Conservation (phyloP, 2,329 filamentous ascomycete species). For the Pyrenochaeta sp. region DNA sequence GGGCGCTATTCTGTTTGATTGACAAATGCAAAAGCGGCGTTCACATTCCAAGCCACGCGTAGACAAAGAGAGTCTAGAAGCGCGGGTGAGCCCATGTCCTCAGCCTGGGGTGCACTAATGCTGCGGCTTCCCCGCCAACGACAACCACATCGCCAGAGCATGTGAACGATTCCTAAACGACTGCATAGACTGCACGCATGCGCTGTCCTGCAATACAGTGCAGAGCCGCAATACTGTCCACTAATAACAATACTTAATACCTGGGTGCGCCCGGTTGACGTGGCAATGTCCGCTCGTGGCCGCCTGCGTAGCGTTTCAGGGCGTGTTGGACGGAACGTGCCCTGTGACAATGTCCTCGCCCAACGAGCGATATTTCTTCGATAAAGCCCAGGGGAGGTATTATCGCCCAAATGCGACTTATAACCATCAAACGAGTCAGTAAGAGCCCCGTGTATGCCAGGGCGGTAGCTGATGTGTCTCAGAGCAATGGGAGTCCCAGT, state of each 20-base stretch:
- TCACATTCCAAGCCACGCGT: neutral
- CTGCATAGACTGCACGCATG: neutral
- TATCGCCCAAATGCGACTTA: no score
- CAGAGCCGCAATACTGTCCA: slow-evolving; percentile 2
- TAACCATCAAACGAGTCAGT: neutral
- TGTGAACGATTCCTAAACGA: neutral
- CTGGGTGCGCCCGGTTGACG: neutral
- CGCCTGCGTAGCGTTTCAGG: neutral
- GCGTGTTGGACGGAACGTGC: neutral
- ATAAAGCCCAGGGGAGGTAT: neutral
- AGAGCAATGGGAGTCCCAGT: neutral
- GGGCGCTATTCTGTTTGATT: no score
- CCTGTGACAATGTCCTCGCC: neutral
- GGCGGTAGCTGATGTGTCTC: neutral
- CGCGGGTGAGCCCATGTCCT: neutral
- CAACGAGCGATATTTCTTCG: neutral
- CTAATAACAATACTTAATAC: neutral
- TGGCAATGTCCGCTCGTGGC: neutral
- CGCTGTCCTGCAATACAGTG: neutral
- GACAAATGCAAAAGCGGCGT: neutral
- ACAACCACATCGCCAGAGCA: neutral
- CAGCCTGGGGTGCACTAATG: neutral
- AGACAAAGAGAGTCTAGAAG: neutral
- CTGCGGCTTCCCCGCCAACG: neutral
- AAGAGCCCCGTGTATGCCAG: neutral